Evolutionary conservation across 176 grass and related monocot species (phyloP).

Genomic region (Oryza glaberrima): DNA sequence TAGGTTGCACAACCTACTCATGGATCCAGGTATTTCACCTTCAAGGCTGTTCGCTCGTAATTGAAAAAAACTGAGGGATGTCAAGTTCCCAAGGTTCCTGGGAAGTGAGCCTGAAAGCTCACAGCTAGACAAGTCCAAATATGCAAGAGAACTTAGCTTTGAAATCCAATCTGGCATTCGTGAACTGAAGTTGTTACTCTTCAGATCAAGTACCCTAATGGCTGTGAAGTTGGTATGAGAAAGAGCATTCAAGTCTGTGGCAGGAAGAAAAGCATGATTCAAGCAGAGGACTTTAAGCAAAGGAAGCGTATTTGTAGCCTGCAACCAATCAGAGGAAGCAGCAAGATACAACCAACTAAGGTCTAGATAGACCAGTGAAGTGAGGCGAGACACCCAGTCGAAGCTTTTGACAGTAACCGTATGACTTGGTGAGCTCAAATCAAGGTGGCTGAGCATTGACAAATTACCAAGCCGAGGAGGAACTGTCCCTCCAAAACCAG

Average conservation of each 20-base stretch:
- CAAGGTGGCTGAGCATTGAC: slow-evolving; percentile 38
- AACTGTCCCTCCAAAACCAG: background rate
- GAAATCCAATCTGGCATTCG: slow-evolving; percentile 43
- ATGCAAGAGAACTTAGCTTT: slow-evolving; percentile 33
- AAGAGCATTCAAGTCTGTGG: slow-evolving; percentile 20
- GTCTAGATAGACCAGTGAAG: slow-evolving; percentile 41
- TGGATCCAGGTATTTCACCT: slow-evolving; percentile 28
- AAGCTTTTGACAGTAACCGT: background rate
- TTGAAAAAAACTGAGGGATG: slow-evolving; percentile 33
- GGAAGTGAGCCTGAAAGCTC: slow-evolving; percentile 39
- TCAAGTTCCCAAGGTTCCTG: slow-evolving; percentile 29
- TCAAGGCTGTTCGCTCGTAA: slow-evolving; percentile 31
- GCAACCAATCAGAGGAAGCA: slow-evolving; percentile 36
- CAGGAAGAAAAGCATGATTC: slow-evolving; percentile 28
- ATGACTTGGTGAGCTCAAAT: slow-evolving; percentile 9
- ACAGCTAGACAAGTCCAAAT: slow-evolving; percentile 33
- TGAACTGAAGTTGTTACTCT: background rate
- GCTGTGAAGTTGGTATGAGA: slow-evolving; percentile 24
- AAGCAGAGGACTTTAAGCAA: slow-evolving; percentile 37
- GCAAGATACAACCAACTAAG: slow-evolving; percentile 37
- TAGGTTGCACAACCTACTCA: slow-evolving; percentile 17
- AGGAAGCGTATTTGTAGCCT: slow-evolving; percentile 44
- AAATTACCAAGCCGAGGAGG: slow-evolving; percentile 57
- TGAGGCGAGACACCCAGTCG: slow-evolving; percentile 40
- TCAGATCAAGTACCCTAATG: slow-evolving; percentile 30